Evolutionary conservation across 441 rosid genomes (phyloP), one percentile per base, ranked within the genome.

Genomic region (Flueggea neowawraea): DNA sequence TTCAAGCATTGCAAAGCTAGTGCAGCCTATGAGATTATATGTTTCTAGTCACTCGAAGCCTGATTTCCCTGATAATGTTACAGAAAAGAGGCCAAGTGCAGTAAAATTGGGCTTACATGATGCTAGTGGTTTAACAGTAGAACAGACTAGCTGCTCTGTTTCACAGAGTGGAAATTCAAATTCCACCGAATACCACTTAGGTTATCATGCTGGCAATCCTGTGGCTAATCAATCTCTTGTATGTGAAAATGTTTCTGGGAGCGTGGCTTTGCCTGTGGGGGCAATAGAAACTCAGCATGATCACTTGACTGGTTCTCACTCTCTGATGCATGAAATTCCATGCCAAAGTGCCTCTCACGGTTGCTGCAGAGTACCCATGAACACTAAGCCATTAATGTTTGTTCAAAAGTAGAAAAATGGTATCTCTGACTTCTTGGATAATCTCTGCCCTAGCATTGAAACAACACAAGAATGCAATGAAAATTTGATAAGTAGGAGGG

Each of bases 281-380:
- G 2, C 45, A 50, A 67, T 50, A 51, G 44, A 55, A n/a, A 36
- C 65, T 52, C 62, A 70, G 55, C 63, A 57, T 39, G 69, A 74
- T 74, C 60, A 57, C 58, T 57, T 74, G 64, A 61, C 53, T 1
- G 68, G 76, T 56, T 65, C 62, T 15, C 51, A 60, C 10, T 53
- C 31, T 31, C 57, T 52, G 44, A 48, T 7, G 47, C 51, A 22
- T 64, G 54, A 60, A 11, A 44, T 41, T 48, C 49, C 50, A 16
- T 54, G 13, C 63, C 62, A 54, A 14, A 60, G 47, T 58, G 47
- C 54, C 63, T 54, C 0, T 54, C 65, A 60, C 57, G 63, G 64
- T 64, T 62, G 15, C 50, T 43, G 41, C 17, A 52, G 41, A 44
- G 17, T 53, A 36, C 51, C 62, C 52, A 16, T 63, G 15, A 33